Evolutionary conservation across 352 stramenopile genomes (phyloP).

Genomic region (Globisporangium cylindrosporum): DNA sequence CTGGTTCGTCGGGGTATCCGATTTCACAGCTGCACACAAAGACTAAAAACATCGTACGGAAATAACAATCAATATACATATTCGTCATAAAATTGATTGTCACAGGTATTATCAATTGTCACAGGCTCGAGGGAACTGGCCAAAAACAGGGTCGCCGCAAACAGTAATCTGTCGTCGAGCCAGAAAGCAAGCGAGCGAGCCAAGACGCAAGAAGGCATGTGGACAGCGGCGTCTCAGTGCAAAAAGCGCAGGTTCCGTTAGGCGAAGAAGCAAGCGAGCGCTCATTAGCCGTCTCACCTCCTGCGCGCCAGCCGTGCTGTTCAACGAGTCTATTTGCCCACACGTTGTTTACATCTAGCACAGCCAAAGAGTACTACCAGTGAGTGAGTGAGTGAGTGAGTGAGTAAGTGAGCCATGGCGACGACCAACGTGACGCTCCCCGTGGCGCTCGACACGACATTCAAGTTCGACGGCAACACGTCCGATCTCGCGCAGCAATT

Average conservation of each 20-base stretch:
- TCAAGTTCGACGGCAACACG: slow-evolving; percentile 28
- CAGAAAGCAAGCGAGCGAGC: neutral
- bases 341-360: neutral
- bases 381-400: too few species aligned
- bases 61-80: too few species aligned
- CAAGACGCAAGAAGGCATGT: neutral
- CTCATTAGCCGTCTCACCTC: slow-evolving; percentile 1
- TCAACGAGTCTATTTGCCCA: neutral
- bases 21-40: neutral
- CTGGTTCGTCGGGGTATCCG: neutral
- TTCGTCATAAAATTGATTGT: too few species aligned
- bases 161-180: neutral
- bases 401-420: neutral
- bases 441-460: slow-evolving; percentile 15
- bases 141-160: neutral
- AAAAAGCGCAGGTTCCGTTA: neutral
- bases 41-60: too few species aligned
- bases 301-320: neutral
- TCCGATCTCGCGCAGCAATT: slow-evolving; percentile 24
- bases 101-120: too few species aligned
- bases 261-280: neutral
- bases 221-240: neutral
- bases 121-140: neutral
- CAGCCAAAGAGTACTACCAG: neutral
- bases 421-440: slow-evolving; percentile 6